Conservation (phyloP, 805 yeast species). For the Isabelozyma pseudorhagii region DNA sequence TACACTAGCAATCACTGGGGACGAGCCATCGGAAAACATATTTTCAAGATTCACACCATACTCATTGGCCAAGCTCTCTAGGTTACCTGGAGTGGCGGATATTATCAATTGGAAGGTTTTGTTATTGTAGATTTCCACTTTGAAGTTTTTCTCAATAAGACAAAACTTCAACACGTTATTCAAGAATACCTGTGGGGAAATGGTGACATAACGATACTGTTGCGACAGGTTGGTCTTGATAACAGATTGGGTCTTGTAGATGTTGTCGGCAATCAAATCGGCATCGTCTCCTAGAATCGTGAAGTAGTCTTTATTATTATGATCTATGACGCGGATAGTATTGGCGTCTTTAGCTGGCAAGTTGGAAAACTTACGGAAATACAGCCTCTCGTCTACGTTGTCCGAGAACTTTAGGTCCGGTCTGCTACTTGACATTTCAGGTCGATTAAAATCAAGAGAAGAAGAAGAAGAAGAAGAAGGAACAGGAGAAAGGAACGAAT, state of each 20-base stretch:
- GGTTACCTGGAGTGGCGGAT: conserved; percentile 87
- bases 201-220: conserved; percentile 58
- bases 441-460: neutral
- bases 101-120: conserved; percentile 55
- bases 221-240: conserved; percentile 55
- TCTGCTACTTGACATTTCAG: conserved; percentile 34
- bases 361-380: conserved; percentile 40
- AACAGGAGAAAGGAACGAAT: no score
- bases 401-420: conserved; percentile 43
- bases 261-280: conserved; percentile 70
- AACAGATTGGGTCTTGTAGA: conserved; percentile 82
- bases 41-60: conserved; percentile 54
- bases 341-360: conserved; percentile 48
- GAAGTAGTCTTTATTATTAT: conserved; percentile 70
- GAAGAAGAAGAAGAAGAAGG: neutral
- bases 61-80: conserved; percentile 46
- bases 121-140: conserved; percentile 73
- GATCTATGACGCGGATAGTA: conserved; percentile 71
- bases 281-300: conserved; percentile 77
- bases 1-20: conserved; percentile 39
- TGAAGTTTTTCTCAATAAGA: conserved; percentile 66
- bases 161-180: conserved; percentile 60
- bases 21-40: conserved; percentile 46
- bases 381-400: conserved; percentile 40
- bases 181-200: conserved; percentile 71